Conservation (phyloP, 2,329 filamentous ascomycete species). For the Arthrocladium fulminans region DNA sequence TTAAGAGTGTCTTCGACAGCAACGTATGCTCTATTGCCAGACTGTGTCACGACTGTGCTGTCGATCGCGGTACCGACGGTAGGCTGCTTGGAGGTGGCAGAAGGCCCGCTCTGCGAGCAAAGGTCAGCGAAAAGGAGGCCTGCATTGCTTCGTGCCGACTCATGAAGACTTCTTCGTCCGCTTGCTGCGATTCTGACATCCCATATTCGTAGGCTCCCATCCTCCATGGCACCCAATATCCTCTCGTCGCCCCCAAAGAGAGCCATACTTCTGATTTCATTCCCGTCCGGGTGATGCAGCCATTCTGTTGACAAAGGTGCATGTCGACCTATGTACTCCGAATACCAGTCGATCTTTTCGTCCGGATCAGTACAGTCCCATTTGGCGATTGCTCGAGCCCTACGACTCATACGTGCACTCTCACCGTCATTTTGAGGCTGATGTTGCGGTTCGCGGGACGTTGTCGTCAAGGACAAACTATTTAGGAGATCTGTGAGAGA, state of each 20-base stretch:
- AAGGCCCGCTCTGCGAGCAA: constrained; percentile 33
- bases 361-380: constrained; percentile 72
- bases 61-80: constrained; percentile 54
- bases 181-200: constrained; percentile 52
- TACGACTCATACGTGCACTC: constrained; percentile 31
- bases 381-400: constrained; percentile 57
- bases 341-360: constrained; percentile 74
- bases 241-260: constrained; percentile 33
- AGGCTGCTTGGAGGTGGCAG: constrained; percentile 19
- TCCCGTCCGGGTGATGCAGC: constrained; percentile 41
- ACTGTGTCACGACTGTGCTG: constrained; percentile 69
- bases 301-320: constrained; percentile 66
- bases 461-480: constrained; percentile 15
- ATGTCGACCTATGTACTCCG: constrained; percentile 77
- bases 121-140: constrained; percentile 53
- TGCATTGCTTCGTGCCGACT: constrained; percentile 56
- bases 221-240: constrained; percentile 57
- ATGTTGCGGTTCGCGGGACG: neutral
- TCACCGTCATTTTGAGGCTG: constrained; percentile 22
- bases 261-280: constrained; percentile 25
- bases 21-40: constrained; percentile 62
- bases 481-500: constrained; percentile 27
- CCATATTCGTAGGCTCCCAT: constrained; percentile 84
- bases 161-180: constrained; percentile 47
- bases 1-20: constrained; percentile 68